phyloP scores from a whole-genome alignment of 306 rosid species.

The Nissolia schottii region DNA sequence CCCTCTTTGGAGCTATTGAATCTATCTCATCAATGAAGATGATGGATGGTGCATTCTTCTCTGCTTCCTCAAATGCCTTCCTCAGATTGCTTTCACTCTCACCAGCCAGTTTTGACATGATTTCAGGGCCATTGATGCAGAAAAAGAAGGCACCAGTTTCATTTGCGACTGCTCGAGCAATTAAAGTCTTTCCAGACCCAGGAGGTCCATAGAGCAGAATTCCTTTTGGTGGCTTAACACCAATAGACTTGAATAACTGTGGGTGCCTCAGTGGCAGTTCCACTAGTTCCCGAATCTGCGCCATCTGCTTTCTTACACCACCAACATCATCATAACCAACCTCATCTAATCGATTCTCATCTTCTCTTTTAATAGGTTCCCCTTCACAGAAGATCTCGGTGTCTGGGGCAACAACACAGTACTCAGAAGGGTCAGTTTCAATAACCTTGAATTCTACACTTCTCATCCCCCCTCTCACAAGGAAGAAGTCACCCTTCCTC shows the following conservation, averaged over 20 bases:
- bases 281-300: conserved; percentile 87
- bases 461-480: conserved; percentile 98
- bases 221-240: conserved; percentile 99
- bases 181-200: conserved; percentile 89
- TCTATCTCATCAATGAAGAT: conserved; percentile 94
- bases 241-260: conserved; percentile 84
- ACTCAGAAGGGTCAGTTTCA: conserved; percentile 90
- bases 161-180: conserved; percentile 95
- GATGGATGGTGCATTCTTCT: conserved; percentile 98
- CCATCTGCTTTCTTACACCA: conserved; percentile 97
- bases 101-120: conserved; percentile 94
- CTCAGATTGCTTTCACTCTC: conserved; percentile 97
- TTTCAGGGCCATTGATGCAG: conserved; percentile 96
- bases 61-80: conserved; percentile 98
- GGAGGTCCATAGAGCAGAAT: conserved; percentile 89
- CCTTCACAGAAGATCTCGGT: conserved; percentile 97
- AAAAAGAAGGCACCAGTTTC: conserved; percentile 99
- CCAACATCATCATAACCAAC: conserved; percentile 99
- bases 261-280: conserved; percentile 97
- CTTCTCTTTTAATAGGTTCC: conserved; percentile 87
- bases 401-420: conserved; percentile 97
- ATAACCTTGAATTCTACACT: conserved; percentile 97
- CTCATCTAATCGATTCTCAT: conserved; percentile 90
- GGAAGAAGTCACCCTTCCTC: conserved; percentile 92
- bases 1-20: conserved; percentile 96